phyloP scores from a whole-genome alignment of 331 rosid species.

The Rhamnella rubrinervis region DNA sequence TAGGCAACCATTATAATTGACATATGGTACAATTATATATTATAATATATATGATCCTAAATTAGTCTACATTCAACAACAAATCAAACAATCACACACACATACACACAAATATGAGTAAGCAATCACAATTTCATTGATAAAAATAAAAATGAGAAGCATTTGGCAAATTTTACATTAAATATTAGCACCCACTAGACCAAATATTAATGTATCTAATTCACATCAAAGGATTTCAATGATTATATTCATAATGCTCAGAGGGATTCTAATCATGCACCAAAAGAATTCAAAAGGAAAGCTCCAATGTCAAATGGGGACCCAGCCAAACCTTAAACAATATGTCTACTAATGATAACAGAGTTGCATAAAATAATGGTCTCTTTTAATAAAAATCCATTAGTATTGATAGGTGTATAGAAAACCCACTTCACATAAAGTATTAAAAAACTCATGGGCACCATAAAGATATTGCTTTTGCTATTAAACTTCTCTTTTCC shows the following conservation, averaged over 20 bases:
- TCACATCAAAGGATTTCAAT: conserved; percentile 4
- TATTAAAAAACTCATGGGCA: not conserved
- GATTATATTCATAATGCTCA: conserved; percentile 18
- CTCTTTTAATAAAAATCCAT: conserved; percentile 12
- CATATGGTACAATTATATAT: too few species aligned
- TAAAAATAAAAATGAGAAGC: too few species aligned
- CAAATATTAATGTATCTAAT: conserved; percentile 3
- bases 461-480: not conserved
- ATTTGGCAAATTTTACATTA: not conserved
- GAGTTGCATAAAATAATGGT: conserved; percentile 5
- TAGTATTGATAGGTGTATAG: not conserved
- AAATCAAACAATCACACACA: not conserved
- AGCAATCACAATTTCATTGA: too few species aligned
- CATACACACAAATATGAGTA: not conserved
- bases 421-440: not conserved
- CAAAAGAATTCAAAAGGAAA: not conserved
- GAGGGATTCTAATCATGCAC: conserved; percentile 11
- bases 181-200: conserved; percentile 3
- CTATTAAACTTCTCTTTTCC: not conserved
- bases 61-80: too few species aligned
- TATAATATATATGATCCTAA: too few species aligned
- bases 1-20: too few species aligned
- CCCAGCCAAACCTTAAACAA: conserved; percentile 5
- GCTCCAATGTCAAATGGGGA: conserved; percentile 5
- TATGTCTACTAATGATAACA: conserved; percentile 6